Percentiles rank a stretch among this genome's conserved stretches.
Conservation (phyloP, 2,329 filamentous ascomycete genomes). For the Rhynchosporium graminicola region DNA sequence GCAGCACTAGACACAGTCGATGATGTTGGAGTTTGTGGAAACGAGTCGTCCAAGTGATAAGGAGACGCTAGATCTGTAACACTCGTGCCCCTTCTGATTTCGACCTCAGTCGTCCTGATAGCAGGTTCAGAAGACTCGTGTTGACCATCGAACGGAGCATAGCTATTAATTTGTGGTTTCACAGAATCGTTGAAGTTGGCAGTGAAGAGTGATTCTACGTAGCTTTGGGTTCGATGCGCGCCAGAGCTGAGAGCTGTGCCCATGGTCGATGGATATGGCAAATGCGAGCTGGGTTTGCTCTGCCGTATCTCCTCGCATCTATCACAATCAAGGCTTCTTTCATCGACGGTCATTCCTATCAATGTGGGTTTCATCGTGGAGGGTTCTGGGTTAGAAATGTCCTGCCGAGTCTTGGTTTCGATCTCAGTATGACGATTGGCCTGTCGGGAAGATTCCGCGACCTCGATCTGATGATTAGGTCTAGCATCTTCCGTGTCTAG, state of each 20-base stretch:
- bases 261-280: neutral
- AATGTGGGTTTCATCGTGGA: neutral
- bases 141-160: conserved; percentile 10
- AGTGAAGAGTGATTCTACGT: neutral
- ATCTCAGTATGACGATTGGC: neutral
- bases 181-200: neutral
- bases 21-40: conserved; percentile 11
- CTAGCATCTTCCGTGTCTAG: neutral
- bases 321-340: conserved; percentile 7
- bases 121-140: conserved; percentile 2
- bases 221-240: neutral
- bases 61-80: conserved; percentile 6
- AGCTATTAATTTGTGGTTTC: conserved; percentile 3
- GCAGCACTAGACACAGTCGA: neutral
- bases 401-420: neutral
- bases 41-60: conserved; percentile 12
- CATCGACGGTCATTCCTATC: too few species aligned
- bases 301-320: conserved; percentile 10
- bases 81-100: neutral
- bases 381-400: neutral
- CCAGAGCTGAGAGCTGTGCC: conserved; percentile 1
- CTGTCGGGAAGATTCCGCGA: neutral
- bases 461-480: neutral
- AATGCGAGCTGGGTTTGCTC: neutral
- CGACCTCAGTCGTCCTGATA: conserved; percentile 5